Percentiles rank a stretch among this genome's conserved stretches.
phyloP scores from a whole-genome alignment of 2,329 filamentous ascomycete genomes.

The Ophiostoma ips region DNA sequence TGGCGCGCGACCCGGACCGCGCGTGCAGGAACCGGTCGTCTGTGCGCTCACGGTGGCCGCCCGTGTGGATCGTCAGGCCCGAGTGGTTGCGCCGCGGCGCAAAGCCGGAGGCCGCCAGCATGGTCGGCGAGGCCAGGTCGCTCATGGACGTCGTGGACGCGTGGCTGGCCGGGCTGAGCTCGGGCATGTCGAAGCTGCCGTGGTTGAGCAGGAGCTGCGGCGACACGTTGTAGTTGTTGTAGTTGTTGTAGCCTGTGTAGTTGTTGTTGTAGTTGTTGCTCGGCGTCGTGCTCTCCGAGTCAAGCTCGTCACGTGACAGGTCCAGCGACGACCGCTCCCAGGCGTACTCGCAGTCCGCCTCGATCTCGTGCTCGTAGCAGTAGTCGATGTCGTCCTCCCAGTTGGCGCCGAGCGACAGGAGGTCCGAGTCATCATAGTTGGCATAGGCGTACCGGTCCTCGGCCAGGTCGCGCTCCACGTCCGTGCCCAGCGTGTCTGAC shows the following conservation, averaged over 20 bases:
- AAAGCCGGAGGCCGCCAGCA: slow-evolving; percentile 3
- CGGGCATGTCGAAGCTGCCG: slow-evolving; percentile 28
- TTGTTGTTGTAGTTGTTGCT: neutral
- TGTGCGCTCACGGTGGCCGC: no score
- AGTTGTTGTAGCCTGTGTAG: no score
- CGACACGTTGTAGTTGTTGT: neutral
- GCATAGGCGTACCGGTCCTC: slow-evolving; percentile 11
- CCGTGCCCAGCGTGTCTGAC: slow-evolving; percentile 39
- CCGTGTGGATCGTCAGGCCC: slow-evolving; percentile 11
- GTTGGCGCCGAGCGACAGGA: slow-evolving; percentile 24
- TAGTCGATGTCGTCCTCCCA: slow-evolving; percentile 62
- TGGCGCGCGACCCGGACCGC: slow-evolving; percentile 30
- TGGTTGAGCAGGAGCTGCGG: slow-evolving; percentile 19
- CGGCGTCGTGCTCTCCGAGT: slow-evolving; percentile 2
- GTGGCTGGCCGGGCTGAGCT: slow-evolving; percentile 36
- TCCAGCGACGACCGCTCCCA: slow-evolving; percentile 48
- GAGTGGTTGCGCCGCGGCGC: slow-evolving; percentile 14
- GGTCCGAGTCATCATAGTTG: slow-evolving; percentile 17
- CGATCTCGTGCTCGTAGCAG: slow-evolving; percentile 54
- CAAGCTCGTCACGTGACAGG: slow-evolving; percentile 20
- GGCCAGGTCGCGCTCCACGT: slow-evolving; percentile 20
- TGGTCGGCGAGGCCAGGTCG: slow-evolving; percentile 34
- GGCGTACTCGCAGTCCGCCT: slow-evolving; percentile 52
- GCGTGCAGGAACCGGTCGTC: slow-evolving; percentile 21
- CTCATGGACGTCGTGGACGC: slow-evolving; percentile 26